Conservation (phyloP, 352 stramenopile genomes). For the Phytophthora fragariaefolia region DNA sequence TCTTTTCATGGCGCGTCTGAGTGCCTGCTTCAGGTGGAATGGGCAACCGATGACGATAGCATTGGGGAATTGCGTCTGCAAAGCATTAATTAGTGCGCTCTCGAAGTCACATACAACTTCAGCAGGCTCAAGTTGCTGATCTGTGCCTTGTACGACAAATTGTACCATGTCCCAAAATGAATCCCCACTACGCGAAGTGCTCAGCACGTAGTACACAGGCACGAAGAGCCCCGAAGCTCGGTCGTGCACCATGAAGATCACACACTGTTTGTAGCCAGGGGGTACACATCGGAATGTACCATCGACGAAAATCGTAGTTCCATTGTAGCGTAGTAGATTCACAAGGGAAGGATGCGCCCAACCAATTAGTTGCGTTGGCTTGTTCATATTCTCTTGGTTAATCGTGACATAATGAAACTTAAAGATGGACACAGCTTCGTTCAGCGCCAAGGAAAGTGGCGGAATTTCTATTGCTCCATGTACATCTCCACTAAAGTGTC, state of each 20-base stretch:
- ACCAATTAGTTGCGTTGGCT: slow-evolving; percentile 17
- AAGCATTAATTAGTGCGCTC: not conserved
- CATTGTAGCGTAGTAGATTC: too few relatives aligned
- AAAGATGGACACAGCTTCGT: slow-evolving; percentile 15
- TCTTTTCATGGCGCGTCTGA: not conserved
- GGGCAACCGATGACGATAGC: not conserved
- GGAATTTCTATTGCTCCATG: too few relatives aligned
- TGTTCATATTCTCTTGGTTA: not conserved
- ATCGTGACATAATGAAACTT: slow-evolving; percentile 17
- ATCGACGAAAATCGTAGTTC: too few relatives aligned
- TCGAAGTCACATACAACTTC: too few relatives aligned
- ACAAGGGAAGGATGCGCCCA: too few relatives aligned
- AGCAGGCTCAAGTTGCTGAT: too few relatives aligned
- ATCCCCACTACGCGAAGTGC: slow-evolving; percentile 3
- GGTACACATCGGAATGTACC: not conserved
- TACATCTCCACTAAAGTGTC: too few relatives aligned
- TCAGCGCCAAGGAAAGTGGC: too few relatives aligned
- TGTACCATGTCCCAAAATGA: slow-evolving; percentile 33
- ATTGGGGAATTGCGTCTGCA: slow-evolving; percentile 5
- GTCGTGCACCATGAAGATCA: not conserved
- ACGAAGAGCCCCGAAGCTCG: slow-evolving; percentile 10
- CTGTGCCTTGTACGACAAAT: slow-evolving; percentile 14
- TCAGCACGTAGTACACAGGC: slow-evolving; percentile 27
- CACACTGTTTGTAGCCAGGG: not conserved
- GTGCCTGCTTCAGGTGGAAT: not conserved